A percentile compares a stretch with the other conserved stretches of the same genome.
Conservation (phyloP, 2,329 filamentous ascomycete genomes). For the Phoma sp. region DNA sequence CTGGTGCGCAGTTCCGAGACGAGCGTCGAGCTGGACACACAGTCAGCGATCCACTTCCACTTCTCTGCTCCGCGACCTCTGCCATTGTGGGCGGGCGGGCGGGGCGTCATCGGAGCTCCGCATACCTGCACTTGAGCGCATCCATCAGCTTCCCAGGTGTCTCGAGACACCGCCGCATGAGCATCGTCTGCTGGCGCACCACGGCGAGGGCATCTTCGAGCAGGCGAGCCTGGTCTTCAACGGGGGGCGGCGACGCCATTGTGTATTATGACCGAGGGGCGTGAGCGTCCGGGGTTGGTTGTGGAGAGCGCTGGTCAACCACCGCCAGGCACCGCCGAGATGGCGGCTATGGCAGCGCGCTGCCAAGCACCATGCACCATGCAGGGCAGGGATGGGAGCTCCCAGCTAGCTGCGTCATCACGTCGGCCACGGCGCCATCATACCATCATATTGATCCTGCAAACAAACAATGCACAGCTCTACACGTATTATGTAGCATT, state of each 20-base stretch:
- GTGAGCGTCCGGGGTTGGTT: conserved; percentile 37
- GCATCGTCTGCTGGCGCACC: conserved; percentile 92
- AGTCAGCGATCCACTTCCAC: conserved; percentile 15
- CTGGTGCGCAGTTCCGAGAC: conserved; percentile 98
- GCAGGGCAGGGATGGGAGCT: conserved; percentile 33
- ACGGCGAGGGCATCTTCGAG: conserved; percentile 96
- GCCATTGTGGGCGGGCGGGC: not conserved
- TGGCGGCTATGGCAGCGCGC: conserved; percentile 26
- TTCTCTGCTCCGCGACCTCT: not conserved
- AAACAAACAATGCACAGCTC: not conserved
- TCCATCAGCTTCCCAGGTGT: conserved; percentile 99
- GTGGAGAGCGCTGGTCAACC: conserved; percentile 34
- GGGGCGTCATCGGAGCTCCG: conserved; percentile 2
- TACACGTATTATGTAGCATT: conserved; percentile 6
- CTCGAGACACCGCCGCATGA: conserved; percentile 98
- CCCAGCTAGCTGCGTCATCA: conserved; percentile 38
- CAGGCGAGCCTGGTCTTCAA: conserved; percentile 75
- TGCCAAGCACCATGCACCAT: conserved; percentile 24
- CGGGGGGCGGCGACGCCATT: conserved; percentile 57
- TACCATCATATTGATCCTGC: not conserved
- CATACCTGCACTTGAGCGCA: conserved; percentile 97
- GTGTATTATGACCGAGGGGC: conserved; percentile 28
- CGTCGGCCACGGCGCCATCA: not conserved
- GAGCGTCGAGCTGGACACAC: conserved; percentile 77
- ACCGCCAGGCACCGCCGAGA: conserved; percentile 28